Evolutionary conservation across 1,284 basidiomycete genomes (phyloP).

Genomic region (Sporisorium sorghi): DNA sequence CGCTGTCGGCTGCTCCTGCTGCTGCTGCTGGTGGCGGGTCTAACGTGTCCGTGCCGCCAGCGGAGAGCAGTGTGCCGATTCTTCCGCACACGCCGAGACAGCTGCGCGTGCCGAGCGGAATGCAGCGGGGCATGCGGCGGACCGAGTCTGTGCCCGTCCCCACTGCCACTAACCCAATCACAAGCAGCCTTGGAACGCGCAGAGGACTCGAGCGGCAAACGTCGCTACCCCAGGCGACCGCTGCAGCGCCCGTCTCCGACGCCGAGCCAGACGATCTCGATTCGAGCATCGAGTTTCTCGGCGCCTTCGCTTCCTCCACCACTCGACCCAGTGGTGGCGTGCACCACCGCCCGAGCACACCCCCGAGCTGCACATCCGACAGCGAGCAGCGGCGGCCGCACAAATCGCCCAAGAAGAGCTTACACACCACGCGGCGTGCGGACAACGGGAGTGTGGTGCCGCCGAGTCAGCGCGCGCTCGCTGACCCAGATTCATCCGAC

Average conservation of each 20-base stretch:
- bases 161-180: neutral
- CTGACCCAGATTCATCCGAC: constrained; percentile 2
- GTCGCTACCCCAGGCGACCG: constrained; percentile 7
- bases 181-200: neutral
- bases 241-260: neutral
- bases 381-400: constrained; percentile 1
- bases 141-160: constrained; percentile 23
- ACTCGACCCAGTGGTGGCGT: neutral
- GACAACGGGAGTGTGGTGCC: too few relatives aligned
- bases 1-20: neutral
- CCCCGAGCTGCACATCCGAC: neutral
- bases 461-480: constrained; percentile 8
- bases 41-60: neutral
- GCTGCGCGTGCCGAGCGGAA: constrained; percentile 17
- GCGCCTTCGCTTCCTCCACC: constrained; percentile 5
- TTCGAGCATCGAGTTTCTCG: constrained; percentile 42
- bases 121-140: constrained; percentile 15
- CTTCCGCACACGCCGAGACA: constrained; percentile 14
- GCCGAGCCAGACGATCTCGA: constrained; percentile 11
- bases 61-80: neutral
- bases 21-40: neutral
- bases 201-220: neutral
- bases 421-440: neutral
- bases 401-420: constrained; percentile 22
- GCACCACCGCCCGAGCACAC: constrained; percentile 7